Conservation (phyloP, 1,139 yeast genomes). For the Kodamaea suecica region DNA sequence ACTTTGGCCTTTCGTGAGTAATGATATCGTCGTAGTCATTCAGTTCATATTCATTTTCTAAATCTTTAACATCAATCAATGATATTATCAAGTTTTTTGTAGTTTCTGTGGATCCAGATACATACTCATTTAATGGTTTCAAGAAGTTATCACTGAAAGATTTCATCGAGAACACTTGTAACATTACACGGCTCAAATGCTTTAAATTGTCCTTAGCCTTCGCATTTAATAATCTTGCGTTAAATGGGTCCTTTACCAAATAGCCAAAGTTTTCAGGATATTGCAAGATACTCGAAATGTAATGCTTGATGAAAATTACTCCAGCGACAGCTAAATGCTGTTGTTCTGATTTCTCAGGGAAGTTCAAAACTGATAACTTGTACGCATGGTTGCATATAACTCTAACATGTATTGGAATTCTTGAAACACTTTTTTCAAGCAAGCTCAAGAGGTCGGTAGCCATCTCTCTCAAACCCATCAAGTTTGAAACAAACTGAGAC, state of each 20-base stretch:
- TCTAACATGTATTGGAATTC: slow-evolving; percentile 62
- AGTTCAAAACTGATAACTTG: slow-evolving; percentile 35
- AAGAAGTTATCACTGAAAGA: slow-evolving; percentile 70
- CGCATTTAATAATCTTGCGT: slow-evolving; percentile 25
- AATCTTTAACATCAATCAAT: slow-evolving; percentile 53
- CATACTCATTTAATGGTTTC: slow-evolving; percentile 77
- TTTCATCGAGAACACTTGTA: slow-evolving; percentile 65
- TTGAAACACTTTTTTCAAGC: slow-evolving; percentile 34
- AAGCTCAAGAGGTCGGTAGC: slow-evolving; percentile 56
- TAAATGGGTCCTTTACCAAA: slow-evolving; percentile 26
- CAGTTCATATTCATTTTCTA: slow-evolving; percentile 61
- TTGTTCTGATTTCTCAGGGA: slow-evolving; percentile 51
- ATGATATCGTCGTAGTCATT: slow-evolving; percentile 71
- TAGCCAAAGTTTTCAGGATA: slow-evolving; percentile 66
- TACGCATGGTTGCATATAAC: slow-evolving; percentile 37
- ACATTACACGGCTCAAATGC: slow-evolving; percentile 56
- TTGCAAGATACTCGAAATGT: slow-evolving; percentile 61
- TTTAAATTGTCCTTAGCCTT: slow-evolving; percentile 49
- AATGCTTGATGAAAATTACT: slow-evolving; percentile 60
- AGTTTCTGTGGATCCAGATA: slow-evolving; percentile 48
- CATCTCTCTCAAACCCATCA: slow-evolving; percentile 71
- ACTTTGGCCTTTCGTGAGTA: slow-evolving; percentile 60
- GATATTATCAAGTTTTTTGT: slow-evolving; percentile 43
- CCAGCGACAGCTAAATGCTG: slow-evolving; percentile 68
- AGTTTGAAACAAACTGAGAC: slow-evolving; percentile 62